Percentiles rank a stretch among this genome's conserved stretches.
Evolutionary conservation across 148 eudicot species (phyloP).

Genomic region (Camellia granthamiana): DNA sequence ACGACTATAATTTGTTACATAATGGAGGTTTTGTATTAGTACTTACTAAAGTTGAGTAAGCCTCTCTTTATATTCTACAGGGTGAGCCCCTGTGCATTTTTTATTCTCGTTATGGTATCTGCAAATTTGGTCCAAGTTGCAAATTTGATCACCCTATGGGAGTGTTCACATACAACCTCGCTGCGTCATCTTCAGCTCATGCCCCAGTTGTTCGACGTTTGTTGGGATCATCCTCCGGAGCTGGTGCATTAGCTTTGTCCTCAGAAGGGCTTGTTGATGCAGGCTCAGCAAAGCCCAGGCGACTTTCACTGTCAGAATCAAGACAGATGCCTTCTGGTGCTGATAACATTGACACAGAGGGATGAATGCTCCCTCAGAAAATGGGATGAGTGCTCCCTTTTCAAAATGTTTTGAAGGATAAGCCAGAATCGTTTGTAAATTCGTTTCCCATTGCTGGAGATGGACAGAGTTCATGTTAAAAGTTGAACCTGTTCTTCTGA

Average conservation of each 20-base stretch:
- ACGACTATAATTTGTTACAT: no score
- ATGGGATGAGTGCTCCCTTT: constrained; percentile 24
- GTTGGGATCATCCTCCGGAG: constrained; percentile 66
- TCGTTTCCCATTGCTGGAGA: constrained; percentile 65
- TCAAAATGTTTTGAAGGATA: constrained; percentile 39
- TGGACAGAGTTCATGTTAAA: constrained; percentile 55
- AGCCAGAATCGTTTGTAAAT: constrained; percentile 53
- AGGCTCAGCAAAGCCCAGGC: constrained; percentile 42
- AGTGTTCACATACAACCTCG: constrained; percentile 53
- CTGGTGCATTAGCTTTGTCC: constrained; percentile 37
- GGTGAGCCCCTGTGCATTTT: constrained; percentile 90
- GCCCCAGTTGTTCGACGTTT: constrained; percentile 51
- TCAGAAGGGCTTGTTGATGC: constrained; percentile 50
- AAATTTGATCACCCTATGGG: constrained; percentile 90
- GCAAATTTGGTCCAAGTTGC: constrained; percentile 98
- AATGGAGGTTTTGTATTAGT: neutral
- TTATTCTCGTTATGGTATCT: constrained; percentile 89
- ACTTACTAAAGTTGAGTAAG: neutral
- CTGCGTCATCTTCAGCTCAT: constrained; percentile 54
- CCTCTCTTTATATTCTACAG: constrained; percentile 29
- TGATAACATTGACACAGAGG: constrained; percentile 53
- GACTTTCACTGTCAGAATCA: constrained; percentile 63
- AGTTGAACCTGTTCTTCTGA: constrained; percentile 21
- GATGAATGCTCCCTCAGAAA: constrained; percentile 31
- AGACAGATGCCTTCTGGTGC: constrained; percentile 62